Conservation (phyloP, 805 yeast species). For the Starmerella ratchasimensis region DNA sequence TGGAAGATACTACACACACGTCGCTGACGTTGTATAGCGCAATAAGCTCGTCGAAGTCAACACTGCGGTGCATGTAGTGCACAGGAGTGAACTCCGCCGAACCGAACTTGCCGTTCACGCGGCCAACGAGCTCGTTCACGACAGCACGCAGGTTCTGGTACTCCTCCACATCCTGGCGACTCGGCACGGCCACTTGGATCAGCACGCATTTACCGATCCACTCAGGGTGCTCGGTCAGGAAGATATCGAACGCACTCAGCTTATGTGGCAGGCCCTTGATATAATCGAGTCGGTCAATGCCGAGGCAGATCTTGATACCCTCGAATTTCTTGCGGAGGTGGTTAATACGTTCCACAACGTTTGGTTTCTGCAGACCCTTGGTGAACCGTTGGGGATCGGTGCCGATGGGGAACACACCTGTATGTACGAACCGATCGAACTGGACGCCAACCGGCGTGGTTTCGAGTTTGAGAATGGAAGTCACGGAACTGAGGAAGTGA, state of each 20-base stretch:
- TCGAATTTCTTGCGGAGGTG: slow-evolving; percentile 53
- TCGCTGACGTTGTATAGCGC: slow-evolving; percentile 76
- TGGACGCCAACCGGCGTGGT: slow-evolving; percentile 87
- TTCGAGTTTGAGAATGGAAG: slow-evolving; percentile 64
- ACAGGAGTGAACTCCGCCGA: slow-evolving; percentile 96
- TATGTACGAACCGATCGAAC: slow-evolving; percentile 62
- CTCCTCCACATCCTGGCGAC: slow-evolving; percentile 96
- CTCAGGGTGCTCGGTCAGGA: slow-evolving; percentile 84
- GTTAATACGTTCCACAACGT: slow-evolving; percentile 52
- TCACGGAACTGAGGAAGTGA: slow-evolving; percentile 82
- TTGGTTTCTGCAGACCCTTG: slow-evolving; percentile 52
- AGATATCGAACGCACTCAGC: slow-evolving; percentile 88
- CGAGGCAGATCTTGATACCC: slow-evolving; percentile 78
- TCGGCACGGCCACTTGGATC: slow-evolving; percentile 95
- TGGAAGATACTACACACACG: slow-evolving; percentile 82
- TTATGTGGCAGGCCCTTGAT: slow-evolving; percentile 98
- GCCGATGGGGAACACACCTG: slow-evolving; percentile 98
- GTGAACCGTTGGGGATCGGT: slow-evolving; percentile 87
- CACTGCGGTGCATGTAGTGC: slow-evolving; percentile 86
- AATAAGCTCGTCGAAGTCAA: slow-evolving; percentile 82
- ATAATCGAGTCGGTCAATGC: slow-evolving; percentile 91
- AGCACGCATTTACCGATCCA: slow-evolving; percentile 95
- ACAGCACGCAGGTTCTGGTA: slow-evolving; percentile 86
- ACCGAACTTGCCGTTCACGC: slow-evolving; percentile 92
- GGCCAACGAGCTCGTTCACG: slow-evolving; percentile 90